Conservation (phyloP, 1,139 yeast genomes). For the Suhomyces terraborum region DNA sequence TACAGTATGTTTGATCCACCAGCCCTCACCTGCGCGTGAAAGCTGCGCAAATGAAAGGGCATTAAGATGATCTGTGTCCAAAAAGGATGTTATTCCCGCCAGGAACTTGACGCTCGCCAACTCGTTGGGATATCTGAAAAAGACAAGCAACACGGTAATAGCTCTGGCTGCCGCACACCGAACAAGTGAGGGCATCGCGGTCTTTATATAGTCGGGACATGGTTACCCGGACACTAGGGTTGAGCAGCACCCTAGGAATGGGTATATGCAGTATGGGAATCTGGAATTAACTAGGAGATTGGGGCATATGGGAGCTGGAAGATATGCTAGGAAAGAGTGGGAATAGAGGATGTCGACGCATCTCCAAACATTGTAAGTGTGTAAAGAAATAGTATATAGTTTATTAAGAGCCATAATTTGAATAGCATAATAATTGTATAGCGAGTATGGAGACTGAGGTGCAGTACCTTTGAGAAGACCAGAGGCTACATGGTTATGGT, state of each 20-base stretch:
- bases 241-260: not conserved
- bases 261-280: too few species aligned
- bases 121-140: conserved; percentile 51
- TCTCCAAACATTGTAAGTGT: too few species aligned
- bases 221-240: conserved; percentile 19
- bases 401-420: too few species aligned
- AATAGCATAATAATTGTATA: too few species aligned
- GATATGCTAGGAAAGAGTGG: too few species aligned
- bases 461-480: too few species aligned
- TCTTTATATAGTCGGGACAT: conserved; percentile 10
- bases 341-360: too few species aligned
- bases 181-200: conserved; percentile 19
- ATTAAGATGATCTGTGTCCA: conserved; percentile 49
- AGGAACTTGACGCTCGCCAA: conserved; percentile 58
- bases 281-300: too few species aligned
- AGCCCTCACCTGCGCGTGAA: conserved; percentile 45
- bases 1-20: conserved; percentile 49
- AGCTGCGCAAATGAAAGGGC: conserved; percentile 41
- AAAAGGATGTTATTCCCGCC: conserved; percentile 50
- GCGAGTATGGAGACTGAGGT: too few species aligned
- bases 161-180: conserved; percentile 60
- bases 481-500: too few species aligned
- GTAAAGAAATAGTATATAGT: too few species aligned
- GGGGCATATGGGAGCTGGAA: too few species aligned
- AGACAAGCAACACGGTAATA: conserved; percentile 60